A percentile compares a stretch with the other conserved stretches of the same genome.
These are phyloP conservation scores for Cryptosporidium bovis DNA, from an alignment of 169 alveolate genomes.

Conservation along the genomic window DNA sequence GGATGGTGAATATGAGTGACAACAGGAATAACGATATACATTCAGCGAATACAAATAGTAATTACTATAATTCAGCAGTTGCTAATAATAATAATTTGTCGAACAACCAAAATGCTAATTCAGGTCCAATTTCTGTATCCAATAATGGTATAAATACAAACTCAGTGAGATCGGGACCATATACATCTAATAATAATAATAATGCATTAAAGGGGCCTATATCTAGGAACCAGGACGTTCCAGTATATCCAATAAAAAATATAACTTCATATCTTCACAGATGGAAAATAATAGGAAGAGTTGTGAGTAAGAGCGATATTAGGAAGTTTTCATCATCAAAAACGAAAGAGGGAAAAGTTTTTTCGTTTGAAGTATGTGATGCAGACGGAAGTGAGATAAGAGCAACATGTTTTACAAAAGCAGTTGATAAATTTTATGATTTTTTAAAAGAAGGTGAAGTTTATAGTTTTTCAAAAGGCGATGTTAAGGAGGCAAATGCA, in stretches of 20 bases:
- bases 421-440: constrained; percentile 73
- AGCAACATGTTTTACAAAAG: constrained; percentile 71
- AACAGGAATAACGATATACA: constrained; percentile 5
- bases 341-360: constrained; percentile 75
- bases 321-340: constrained; percentile 70
- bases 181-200: background rate
- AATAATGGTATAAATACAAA: background rate
- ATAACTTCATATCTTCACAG: constrained; percentile 70
- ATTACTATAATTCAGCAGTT: background rate
- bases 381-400: constrained; percentile 74
- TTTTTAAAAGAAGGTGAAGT: constrained; percentile 67
- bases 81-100: background rate
- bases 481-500: constrained; percentile 75
- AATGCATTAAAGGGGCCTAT: constrained; percentile 34
- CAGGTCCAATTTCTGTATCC: background rate
- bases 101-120: background rate
- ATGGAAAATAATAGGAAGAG: constrained; percentile 75
- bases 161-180: constrained; percentile 42
- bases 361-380: constrained; percentile 75
- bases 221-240: constrained; percentile 69
- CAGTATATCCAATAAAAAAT: constrained; percentile 58
- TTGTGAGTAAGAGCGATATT: constrained; percentile 73
- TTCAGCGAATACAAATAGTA: constrained; percentile 1
- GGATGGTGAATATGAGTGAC: background rate
- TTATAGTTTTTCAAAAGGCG: constrained; percentile 74